Evolutionary conservation across 75 land plant genomes (phyloP), one percentile per base, ranked within the genome.

Genomic region (Picea sitchensis): DNA sequence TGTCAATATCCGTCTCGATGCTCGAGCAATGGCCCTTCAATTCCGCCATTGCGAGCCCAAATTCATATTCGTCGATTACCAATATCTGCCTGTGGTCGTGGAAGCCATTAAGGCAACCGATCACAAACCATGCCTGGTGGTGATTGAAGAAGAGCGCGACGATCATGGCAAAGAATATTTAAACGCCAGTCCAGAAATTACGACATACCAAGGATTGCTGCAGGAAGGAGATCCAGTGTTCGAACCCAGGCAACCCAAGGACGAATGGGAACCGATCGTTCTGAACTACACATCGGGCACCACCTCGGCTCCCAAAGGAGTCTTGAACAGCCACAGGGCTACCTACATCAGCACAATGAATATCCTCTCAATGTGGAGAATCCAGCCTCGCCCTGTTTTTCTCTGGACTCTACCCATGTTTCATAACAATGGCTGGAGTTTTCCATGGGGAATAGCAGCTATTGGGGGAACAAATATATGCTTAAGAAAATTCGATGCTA

Each of bases 201-300:
- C 77, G 18, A 92, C 90, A 8, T 95, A 95, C 64, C 95, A 91
- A 79, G 63, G 58, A 5, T 30, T 95, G 60, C 61, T 95, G 3
- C 51, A 74, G 64, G 61, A 58, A 8, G 93, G 95, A 1, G 88
- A 92, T 58, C 87, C 92, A 1, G 51, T 26, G 7, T 93, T 88
- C 84, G 18, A 65, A 21, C 82, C 89, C 86, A 47, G 83, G 21
- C 58, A 81, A 73, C 98, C 95, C 1, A 11, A 54, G 36, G 86
- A 85, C 67, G 93, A 95, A 76, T 88, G 92, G 90, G 81, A 89
- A 11, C 85, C 93, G 12, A 88, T 91, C 59, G 73, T 86, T 4
- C 64, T 95, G 44, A 95, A 95, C 59, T 95, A 95, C 84, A 93
- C 98, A 0, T 95, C 95, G 0, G 98, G 98, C 23, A 95, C 98